A percentile compares a stretch with the other conserved stretches of the same genome.
Conservation (phyloP, 495 filamentous ascomycete genomes). For the Neurospora africana region DNA sequence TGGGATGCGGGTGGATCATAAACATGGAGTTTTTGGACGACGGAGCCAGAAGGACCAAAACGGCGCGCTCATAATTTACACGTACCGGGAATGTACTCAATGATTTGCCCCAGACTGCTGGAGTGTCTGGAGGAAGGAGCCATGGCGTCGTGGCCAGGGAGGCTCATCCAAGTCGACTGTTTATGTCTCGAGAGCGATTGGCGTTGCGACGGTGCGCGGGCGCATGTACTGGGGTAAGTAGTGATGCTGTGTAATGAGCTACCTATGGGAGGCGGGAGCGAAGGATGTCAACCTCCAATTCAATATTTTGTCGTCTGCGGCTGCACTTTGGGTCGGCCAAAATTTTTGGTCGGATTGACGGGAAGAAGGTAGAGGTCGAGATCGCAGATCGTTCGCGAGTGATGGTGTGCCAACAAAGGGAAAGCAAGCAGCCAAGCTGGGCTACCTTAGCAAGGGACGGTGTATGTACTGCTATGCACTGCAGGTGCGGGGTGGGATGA, state of each 20-base stretch:
- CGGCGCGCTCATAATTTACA: not conserved
- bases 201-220: not conserved
- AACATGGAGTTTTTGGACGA: not conserved
- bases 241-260: not conserved
- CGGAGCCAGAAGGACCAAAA: not conserved
- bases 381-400: not conserved
- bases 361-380: not conserved
- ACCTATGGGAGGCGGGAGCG: not conserved
- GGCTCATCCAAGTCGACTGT: not conserved
- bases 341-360: not conserved
- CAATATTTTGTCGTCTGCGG: not conserved
- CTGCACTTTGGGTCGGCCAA: not conserved
- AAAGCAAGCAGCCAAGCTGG: not conserved
- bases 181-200: not conserved
- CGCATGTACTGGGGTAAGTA: not conserved
- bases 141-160: slow-evolving; percentile 22
- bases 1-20: not conserved
- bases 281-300: not conserved
- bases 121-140: slow-evolving; percentile 31
- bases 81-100: slow-evolving; percentile 50
- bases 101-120: slow-evolving; percentile 40
- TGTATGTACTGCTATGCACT: not conserved
- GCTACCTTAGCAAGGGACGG: not conserved
- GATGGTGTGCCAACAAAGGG: not conserved
- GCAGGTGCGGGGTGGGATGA: not conserved